phyloP scores from a whole-genome alignment of 176 grass and related monocot genomes.

The Puya raimondii region DNA sequence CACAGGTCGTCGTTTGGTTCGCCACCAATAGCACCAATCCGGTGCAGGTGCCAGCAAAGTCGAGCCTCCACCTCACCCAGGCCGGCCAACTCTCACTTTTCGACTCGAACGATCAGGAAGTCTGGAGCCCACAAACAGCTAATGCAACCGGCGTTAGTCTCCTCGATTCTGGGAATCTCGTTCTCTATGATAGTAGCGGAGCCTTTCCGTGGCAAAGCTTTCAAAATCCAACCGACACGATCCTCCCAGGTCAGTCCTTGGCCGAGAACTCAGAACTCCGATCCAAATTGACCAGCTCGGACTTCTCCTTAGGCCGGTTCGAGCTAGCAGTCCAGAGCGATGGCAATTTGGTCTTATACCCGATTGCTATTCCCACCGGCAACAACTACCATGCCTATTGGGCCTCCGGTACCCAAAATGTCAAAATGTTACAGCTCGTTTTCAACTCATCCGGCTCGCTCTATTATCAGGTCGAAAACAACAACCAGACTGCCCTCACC shows the following conservation, averaged over 20 bases:
- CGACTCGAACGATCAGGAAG: not conserved
- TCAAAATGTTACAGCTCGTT: conserved; percentile 5
- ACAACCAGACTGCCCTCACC: not conserved
- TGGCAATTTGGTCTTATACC: conserved; percentile 14
- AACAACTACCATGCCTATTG: conserved; percentile 5
- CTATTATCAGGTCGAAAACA: conserved; percentile 8
- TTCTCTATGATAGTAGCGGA: conserved; percentile 4
- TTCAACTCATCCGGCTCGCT: conserved; percentile 16
- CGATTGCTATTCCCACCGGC: conserved; percentile 9
- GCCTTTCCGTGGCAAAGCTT: conserved; percentile 10
- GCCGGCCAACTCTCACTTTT: conserved; percentile 8
- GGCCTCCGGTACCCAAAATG: not conserved
- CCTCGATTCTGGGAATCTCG: conserved; percentile 8
- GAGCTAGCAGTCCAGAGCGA: conserved; percentile 7
- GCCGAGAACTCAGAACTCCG: not conserved
- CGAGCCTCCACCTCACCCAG: conserved; percentile 1
- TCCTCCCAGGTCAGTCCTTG: conserved; percentile 9
- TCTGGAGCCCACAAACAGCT: conserved; percentile 6
- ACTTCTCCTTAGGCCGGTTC: conserved; percentile 26
- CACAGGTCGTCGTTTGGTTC: conserved; percentile 25
- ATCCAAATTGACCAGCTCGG: conserved; percentile 7
- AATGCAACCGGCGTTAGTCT: not conserved
- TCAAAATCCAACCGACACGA: not conserved
- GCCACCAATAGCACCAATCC: not conserved
- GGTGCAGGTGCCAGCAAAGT: not conserved